Percentiles rank a stretch among this genome's conserved stretches.
These are phyloP conservation scores for Coemansia aciculifera DNA, from an alignment of 192 early-diverging fungal genomes.

Conservation along the genomic window DNA sequence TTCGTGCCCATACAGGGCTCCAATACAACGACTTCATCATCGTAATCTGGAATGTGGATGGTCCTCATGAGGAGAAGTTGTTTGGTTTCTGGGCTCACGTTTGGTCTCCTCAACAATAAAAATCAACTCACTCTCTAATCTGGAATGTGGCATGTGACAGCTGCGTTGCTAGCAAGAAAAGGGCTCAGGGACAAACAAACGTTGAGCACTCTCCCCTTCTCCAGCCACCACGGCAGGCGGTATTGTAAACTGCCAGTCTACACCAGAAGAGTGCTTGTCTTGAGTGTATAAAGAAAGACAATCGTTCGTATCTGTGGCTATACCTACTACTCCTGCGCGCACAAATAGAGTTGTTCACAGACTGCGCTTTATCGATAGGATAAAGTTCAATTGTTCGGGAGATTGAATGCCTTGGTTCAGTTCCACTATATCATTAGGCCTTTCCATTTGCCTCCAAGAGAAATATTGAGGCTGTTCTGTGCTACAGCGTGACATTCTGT, in stretches of 20 bases:
- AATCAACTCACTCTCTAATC: not conserved
- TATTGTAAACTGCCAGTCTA: not conserved
- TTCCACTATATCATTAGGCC: not conserved
- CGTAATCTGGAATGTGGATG: too few species aligned
- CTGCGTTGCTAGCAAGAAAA: not conserved
- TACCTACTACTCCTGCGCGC: not conserved
- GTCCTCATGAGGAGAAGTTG: too few species aligned
- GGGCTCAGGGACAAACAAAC: not conserved
- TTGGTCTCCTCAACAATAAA: too few species aligned
- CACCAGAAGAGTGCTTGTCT: not conserved
- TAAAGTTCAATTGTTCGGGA: not conserved
- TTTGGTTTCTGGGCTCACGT: too few species aligned
- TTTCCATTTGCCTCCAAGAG: not conserved
- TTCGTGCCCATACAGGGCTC: too few species aligned
- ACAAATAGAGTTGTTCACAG: not conserved
- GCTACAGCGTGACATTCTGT: not conserved
- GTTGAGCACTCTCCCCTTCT: not conserved
- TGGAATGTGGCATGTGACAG: not conserved
- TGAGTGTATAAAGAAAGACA: not conserved
- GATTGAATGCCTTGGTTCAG: not conserved
- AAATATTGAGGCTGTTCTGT: not conserved
- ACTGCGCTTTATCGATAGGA: not conserved
- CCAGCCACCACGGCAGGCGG: not conserved
- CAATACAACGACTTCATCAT: too few species aligned
- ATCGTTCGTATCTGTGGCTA: not conserved